Base-by-base conservation (phyloP, 2,329 filamentous ascomycete species). In the Penicillium olsonii region DNA sequence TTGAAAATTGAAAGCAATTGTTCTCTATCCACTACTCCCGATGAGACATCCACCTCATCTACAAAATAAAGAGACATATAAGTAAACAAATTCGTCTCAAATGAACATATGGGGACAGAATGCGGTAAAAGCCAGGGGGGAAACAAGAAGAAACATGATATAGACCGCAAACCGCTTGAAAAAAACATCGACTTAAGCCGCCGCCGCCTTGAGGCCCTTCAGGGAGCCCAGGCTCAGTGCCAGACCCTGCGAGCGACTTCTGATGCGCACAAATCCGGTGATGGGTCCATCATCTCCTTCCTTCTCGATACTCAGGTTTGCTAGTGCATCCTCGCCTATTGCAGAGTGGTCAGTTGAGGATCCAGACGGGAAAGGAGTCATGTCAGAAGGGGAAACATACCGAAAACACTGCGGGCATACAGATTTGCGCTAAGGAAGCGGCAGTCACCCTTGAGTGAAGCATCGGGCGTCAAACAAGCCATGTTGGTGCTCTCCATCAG, bases 401-500 rank as follows among this genome's bases (percentile, higher is more conserved):
- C 94, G 71, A 99, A 99, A 42, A 99, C 92, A 69, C 92, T 97
- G 64, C 90, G 85, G 54, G 94, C 94, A 68, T 99, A 99, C 33
- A 99, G 76, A 67, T 99, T 99, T 17, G 94, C 94, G 68, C 92
- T 96, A 70, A 99, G 74, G 80, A 99, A 99, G 68, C 96, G 92
- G 70, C 94, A 99, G 66, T 99, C 94, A 44, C 94, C 94, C 79
- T 96, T 92, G 70, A 99, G 82, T 52, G 91, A 95, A 19, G 92
- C 94, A 68, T 97, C 94, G 3, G 94, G 94, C 6, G 94, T 99
- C 65, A 99, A 76, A 72, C 94, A 99, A 70, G 87, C 94, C 94
- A 99, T 99, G 74, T 99, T 97, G 45, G 94, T 99, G 70, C 88
- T 92, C 54, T 91, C 90, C 94, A 97, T 97, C 53, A 99, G 78